Base-by-base conservation (phyloP, 1,284 basidiomycete species). In the Meripilus lineatus region DNA sequence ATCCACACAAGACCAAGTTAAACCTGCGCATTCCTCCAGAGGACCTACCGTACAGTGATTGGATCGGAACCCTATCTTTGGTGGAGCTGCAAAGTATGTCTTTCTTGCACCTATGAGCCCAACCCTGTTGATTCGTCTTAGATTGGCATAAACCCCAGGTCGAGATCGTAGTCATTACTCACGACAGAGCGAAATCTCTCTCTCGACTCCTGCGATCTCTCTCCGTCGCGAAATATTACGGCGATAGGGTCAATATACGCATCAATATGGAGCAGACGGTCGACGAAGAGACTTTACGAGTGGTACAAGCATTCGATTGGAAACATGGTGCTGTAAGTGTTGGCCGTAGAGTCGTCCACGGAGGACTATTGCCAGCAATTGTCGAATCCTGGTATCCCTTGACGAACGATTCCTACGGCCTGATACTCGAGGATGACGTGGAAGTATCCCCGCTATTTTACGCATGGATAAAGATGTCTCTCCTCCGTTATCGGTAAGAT, bases 331-430 rank as follows among this genome's bases (percentile, higher is more conserved):
- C 60, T 30, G 54, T 79, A 2, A 75, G 75, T 47, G 55, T 85
- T 4, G 79, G 88, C 40, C 84, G 83, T 54, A 75, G 89, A 10
- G 71, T 90, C 44, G 66, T 87, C 15, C 80, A 81, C 45, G 89
- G 79, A 3, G 89, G 88, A 2, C 69, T 92, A 15, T 75, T 92
- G 47, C 75, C 84, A 2, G 85, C 89, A 5, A 79, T 92, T 7
- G 83, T 90, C 10, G 89, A 92, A 60, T 86, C 85, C 2, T 92
- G 89, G 89, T 91, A 89, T 58, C 89, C 89, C 2, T 64, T 68
- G 23, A 71, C 74, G 17, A 75, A 89, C 48, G 66, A 91, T 52
- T 77, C 80, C 2, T 90, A 89, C 58, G 89, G 84, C 3, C 60
- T 92, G 5, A 64, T 92, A 15, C 73, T 92, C 4, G 89, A 91